These are phyloP conservation scores for Aspergillus neoniger DNA, from an alignment of 2,329 filamentous ascomycete genomes.

Conservation along the genomic window DNA sequence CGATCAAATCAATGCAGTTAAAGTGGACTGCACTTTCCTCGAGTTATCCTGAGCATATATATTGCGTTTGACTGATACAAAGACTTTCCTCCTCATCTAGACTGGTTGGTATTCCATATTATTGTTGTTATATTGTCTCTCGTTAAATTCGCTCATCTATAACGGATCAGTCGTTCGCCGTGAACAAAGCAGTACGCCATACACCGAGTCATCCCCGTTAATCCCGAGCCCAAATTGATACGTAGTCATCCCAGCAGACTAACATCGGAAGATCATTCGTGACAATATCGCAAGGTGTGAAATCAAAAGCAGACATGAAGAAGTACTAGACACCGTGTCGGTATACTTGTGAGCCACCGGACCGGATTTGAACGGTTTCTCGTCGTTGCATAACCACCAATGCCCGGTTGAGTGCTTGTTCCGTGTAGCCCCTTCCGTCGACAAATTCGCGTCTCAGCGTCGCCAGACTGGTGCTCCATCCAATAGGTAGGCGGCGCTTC, in stretches of 20 bases:
- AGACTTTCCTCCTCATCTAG: not conserved
- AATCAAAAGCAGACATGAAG: slow-evolving; percentile 5
- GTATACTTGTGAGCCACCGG: slow-evolving; percentile 52
- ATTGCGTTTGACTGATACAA: not conserved
- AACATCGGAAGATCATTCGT: slow-evolving; percentile 13
- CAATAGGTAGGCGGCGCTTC: slow-evolving; percentile 82
- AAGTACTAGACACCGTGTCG: slow-evolving; percentile 45
- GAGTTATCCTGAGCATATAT: not conserved
- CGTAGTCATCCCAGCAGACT: slow-evolving; percentile 13
- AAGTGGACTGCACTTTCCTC: not conserved
- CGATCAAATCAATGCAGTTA: not conserved
- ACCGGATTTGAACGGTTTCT: slow-evolving; percentile 65
- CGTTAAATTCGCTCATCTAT: slow-evolving; percentile 6
- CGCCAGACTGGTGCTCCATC: slow-evolving; percentile 89
- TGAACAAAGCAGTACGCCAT: slow-evolving; percentile 18
- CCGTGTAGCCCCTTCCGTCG: slow-evolving; percentile 84
- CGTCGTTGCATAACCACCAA: slow-evolving; percentile 82
- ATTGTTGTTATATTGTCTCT: slow-evolving; percentile 9
- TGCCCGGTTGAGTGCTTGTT: slow-evolving; percentile 80
- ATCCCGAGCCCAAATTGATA: slow-evolving; percentile 20
- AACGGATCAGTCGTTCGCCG: not conserved
- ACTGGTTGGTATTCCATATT: not conserved
- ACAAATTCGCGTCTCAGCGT: slow-evolving; percentile 89
- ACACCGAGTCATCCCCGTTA: slow-evolving; percentile 21
- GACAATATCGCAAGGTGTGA: slow-evolving; percentile 13